Percentiles rank a stretch among this genome's conserved stretches.
phyloP scores from a whole-genome alignment of 2,329 filamentous ascomycete species.

The Calonectria pteridis region DNA sequence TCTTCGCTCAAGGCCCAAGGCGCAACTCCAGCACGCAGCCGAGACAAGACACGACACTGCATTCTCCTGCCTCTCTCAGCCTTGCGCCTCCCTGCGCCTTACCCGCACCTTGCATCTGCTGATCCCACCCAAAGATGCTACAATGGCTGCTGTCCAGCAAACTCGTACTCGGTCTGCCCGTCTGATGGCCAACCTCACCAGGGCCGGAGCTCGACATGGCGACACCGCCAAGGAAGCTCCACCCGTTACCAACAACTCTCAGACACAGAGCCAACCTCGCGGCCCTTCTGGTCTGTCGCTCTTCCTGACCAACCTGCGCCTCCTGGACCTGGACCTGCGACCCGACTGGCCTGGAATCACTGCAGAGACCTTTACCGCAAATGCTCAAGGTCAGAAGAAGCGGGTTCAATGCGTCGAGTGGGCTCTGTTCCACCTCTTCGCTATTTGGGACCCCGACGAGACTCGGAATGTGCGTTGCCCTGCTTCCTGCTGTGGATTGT shows the following conservation, averaged over 20 bases:
- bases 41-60: conserved; percentile 14
- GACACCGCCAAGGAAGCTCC: conserved; percentile 12
- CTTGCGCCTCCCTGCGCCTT: conserved; percentile 1
- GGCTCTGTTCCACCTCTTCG: conserved; percentile 89
- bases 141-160: conserved; percentile 43
- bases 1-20: conserved; percentile 11
- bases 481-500: not conserved
- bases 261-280: not conserved
- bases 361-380: conserved; percentile 76
- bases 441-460: conserved; percentile 83
- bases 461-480: conserved; percentile 72
- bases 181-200: conserved; percentile 42
- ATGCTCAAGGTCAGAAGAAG: conserved; percentile 81
- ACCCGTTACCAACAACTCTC: conserved; percentile 14
- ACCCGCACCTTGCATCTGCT: conserved; percentile 1
- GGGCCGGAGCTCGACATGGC: conserved; percentile 29
- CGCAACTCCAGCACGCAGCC: conserved; percentile 1
- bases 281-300: conserved; percentile 47
- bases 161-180: conserved; percentile 44
- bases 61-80: not conserved
- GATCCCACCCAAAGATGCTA: conserved; percentile 31
- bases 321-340: conserved; percentile 82
- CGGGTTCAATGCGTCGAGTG: conserved; percentile 89
- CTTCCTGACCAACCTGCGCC: conserved; percentile 85
- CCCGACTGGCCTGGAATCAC: conserved; percentile 86